Evolutionary conservation across 2,329 filamentous ascomycete genomes (phyloP).

Genomic region (Dothideomycetes sp.): DNA sequence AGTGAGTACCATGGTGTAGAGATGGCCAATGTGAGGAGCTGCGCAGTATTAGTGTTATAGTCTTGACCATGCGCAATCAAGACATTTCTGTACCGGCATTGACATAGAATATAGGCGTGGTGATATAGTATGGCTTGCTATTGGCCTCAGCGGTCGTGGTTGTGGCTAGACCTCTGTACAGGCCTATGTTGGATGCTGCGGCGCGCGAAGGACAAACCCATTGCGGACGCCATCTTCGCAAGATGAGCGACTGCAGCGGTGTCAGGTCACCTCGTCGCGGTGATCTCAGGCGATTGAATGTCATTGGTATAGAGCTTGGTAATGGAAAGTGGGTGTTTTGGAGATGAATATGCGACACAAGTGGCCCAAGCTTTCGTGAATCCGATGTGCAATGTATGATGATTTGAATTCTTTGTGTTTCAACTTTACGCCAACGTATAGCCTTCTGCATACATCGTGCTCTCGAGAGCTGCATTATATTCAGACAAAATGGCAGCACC

Average conservation of each 20-base stretch:
- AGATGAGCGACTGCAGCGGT: conserved; percentile 21
- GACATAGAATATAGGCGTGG: conserved; percentile 97
- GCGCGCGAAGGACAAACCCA: conserved; percentile 17
- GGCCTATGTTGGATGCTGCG: neutral
- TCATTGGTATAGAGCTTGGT: neutral
- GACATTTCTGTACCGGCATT: conserved; percentile 59
- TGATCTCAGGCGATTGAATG: conserved; percentile 2
- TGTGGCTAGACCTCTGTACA: conserved; percentile 9
- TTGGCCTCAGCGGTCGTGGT: conserved; percentile 8
- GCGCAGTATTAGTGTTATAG: neutral
- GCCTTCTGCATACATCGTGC: no score
- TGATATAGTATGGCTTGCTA: conserved; percentile 82
- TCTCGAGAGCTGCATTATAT: no score
- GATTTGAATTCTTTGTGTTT: neutral
- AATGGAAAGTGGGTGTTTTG: neutral
- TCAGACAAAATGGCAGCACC: no score
- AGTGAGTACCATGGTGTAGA: conserved; percentile 84
- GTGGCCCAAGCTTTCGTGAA: neutral
- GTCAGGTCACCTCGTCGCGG: conserved; percentile 12
- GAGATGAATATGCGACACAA: neutral
- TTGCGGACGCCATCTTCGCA: conserved; percentile 23
- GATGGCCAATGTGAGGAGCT: conserved; percentile 90
- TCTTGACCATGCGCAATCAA: neutral
- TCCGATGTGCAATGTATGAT: neutral
- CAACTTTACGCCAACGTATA: no score